Evolutionary conservation across 2,329 filamentous ascomycete species (phyloP), one percentile per base, ranked within the genome.

Genomic region (Talaromyces sp.): DNA sequence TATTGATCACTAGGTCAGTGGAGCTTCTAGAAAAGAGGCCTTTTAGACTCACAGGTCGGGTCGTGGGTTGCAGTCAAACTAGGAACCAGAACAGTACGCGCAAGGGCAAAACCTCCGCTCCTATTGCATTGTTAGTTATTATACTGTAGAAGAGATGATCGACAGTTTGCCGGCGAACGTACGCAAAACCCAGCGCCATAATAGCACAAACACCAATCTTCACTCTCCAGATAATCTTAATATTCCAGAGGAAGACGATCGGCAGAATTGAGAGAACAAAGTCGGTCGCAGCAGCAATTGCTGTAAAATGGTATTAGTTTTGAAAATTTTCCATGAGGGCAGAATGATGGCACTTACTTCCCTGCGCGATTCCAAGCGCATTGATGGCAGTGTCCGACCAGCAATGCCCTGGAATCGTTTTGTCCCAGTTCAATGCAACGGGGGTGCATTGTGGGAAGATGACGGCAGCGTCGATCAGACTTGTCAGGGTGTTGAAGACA

Each of bases 401-500:
- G 47, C 63, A 65, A 50, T 65, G 58, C 16, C 63, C 63, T 11
- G 35, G 14, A 14, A 65, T 37, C 33, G 63, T 43, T n/a, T 62
- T 61, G 45, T 65, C 39, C 63, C 63, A 65, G 16, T 62, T 65
- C 11, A 49, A 45, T 35, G 39, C 63, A 9, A 62, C 59, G 3
- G 63, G 63, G 2, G 63, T 65, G 35, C 63, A 65, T 11, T 65
- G 58, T 3, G 63, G 63, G 14, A 65, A 65, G 33, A 65, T 65
- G 19, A 62, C 59, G 4, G 19, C n/a, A 0, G 41, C 41, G 8
- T 68, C 67, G 6, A 68, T 35, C 9, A 60, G 27, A 14, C 67
- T 68, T 6, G 66, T 68, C 3, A 68, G 56, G 8, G 67, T 62
- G 24, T 68, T 68, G 59, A 68, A 68, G 1, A 65, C 66, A n/a